Percentiles rank a stretch among this genome's conserved stretches.
Conservation (phyloP, 108 stramenopile genomes). For the Nitzschia sp. region DNA sequence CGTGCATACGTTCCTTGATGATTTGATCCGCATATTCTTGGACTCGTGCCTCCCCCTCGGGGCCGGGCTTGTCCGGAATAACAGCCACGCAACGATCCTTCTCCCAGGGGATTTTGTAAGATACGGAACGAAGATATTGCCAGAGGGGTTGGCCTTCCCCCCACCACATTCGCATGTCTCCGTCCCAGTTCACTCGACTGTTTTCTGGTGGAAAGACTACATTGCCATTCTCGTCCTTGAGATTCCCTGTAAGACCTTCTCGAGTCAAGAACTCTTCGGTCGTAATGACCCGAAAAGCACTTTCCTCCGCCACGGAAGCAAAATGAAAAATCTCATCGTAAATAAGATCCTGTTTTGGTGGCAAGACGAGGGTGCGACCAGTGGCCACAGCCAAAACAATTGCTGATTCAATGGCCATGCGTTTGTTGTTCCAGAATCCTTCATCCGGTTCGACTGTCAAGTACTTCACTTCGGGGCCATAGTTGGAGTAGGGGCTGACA, state of each 20-base stretch:
- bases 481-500: constrained; percentile 55
- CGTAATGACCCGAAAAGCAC: constrained; percentile 81
- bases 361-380: constrained; percentile 84
- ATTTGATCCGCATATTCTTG: constrained; percentile 32
- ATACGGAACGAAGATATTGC: constrained; percentile 23
- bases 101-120: constrained; percentile 47
- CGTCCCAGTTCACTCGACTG: constrained; percentile 75
- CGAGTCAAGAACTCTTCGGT: constrained; percentile 86
- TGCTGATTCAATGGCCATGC: constrained; percentile 62
- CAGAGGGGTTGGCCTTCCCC: constrained; percentile 6
- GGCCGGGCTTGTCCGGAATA: constrained; percentile 64
- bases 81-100: constrained; percentile 68
- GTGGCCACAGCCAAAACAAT: constrained; percentile 82
- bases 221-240: constrained; percentile 26
- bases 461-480: constrained; percentile 52
- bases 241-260: constrained; percentile 17
- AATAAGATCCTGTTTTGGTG: constrained; percentile 34
- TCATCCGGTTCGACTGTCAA: constrained; percentile 91
- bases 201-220: constrained; percentile 70
- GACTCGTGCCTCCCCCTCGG: constrained; percentile 54
- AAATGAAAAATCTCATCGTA: constrained; percentile 50
- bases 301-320: constrained; percentile 66
- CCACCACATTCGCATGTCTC: constrained; percentile 29
- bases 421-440: constrained; percentile 94
- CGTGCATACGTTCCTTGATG: constrained; percentile 3